Evolutionary conservation across 1,139 yeast species (phyloP).

Genomic region (Blastobotrys proliferans): DNA sequence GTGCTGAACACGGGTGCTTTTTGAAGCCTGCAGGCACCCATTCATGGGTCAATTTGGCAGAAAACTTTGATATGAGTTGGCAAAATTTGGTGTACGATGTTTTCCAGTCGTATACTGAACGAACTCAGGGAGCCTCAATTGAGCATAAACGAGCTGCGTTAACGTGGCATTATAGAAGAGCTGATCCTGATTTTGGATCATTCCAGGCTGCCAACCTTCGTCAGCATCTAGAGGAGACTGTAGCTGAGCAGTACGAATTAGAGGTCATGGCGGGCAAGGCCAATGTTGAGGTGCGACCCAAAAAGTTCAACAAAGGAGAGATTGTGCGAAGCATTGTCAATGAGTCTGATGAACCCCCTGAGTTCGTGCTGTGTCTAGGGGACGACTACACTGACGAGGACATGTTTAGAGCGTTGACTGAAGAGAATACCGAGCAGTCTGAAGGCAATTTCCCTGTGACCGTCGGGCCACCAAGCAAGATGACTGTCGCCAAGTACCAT

Average conservation of each 20-base stretch:
- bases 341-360: constrained; percentile 49
- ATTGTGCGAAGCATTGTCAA: constrained; percentile 74
- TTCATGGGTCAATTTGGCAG: constrained; percentile 83
- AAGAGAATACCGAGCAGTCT: constrained; percentile 12
- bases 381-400: constrained; percentile 98
- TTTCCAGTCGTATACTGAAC: constrained; percentile 70
- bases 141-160: constrained; percentile 90
- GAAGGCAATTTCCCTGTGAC: constrained; percentile 69
- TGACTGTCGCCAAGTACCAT: constrained; percentile 85
- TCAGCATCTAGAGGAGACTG: constrained; percentile 55
- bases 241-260: constrained; percentile 68
- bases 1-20: constrained; percentile 98
- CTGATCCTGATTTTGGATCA: constrained; percentile 88
- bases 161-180: constrained; percentile 96
- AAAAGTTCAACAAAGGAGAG: constrained; percentile 92
- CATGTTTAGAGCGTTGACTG: constrained; percentile 75
- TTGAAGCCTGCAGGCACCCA: constrained; percentile 60
- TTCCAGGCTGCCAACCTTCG: constrained; percentile 78
- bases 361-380: constrained; percentile 84
- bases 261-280: constrained; percentile 99
- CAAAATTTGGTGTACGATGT: constrained; percentile 72
- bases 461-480: constrained; percentile 91
- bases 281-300: constrained; percentile 92
- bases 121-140: constrained; percentile 84
- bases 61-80: constrained; percentile 89